Evolutionary conservation across 495 filamentous ascomycete genomes (phyloP).

Genomic region (Lophiotrema nucula): DNA sequence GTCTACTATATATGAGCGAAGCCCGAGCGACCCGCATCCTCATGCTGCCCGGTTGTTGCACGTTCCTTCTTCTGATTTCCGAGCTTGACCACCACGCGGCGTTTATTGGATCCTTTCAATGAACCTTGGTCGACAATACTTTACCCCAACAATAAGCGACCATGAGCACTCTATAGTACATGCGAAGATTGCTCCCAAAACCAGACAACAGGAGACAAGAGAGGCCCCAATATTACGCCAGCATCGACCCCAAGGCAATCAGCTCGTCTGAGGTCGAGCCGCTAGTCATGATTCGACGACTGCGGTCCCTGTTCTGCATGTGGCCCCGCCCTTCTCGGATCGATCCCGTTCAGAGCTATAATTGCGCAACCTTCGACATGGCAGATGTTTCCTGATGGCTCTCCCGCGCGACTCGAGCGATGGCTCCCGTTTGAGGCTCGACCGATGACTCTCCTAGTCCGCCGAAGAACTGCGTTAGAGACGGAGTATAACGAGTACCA

Average conservation of each 20-base stretch:
- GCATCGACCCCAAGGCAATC: neutral
- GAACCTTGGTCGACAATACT: conserved; percentile 2
- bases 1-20: conserved; percentile 10
- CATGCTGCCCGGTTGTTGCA: neutral
- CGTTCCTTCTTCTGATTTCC: conserved; percentile 1
- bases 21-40: neutral
- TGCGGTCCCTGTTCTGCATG: too few relatives aligned
- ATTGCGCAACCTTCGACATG: conserved; percentile 26
- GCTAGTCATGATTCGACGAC: neutral
- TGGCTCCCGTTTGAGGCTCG: neutral
- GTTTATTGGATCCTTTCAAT: conserved; percentile 12
- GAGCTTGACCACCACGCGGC: conserved; percentile 7
- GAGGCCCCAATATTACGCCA: neutral
- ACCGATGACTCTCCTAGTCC: neutral
- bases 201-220: neutral
- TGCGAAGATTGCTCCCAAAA: neutral
- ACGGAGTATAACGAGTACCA: neutral
- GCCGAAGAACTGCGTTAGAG: neutral
- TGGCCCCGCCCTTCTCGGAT: neutral
- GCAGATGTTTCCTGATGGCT: neutral
- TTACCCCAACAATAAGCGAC: conserved; percentile 5
- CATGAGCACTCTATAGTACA: neutral
- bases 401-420: neutral
- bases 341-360: neutral
- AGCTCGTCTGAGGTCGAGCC: neutral